Evolutionary conservation across 2,329 filamentous ascomycete genomes (phyloP).

Genomic region (Talaromyces sp.): DNA sequence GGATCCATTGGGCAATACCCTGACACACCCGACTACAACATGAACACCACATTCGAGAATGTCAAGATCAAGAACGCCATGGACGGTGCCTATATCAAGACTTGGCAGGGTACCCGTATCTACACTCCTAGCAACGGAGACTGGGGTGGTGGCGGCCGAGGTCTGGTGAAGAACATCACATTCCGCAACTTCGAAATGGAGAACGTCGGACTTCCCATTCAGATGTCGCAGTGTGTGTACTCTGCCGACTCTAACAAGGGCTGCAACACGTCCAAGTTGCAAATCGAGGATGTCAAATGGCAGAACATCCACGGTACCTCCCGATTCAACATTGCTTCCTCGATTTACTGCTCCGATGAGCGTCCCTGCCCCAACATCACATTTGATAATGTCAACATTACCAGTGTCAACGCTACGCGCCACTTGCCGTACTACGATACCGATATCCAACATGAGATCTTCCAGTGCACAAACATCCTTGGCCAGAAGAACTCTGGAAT

Average conservation of each 20-base stretch:
- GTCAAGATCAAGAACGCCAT: slow-evolving; percentile 21
- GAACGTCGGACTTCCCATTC: slow-evolving; percentile 28
- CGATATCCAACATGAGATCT: slow-evolving; percentile 38
- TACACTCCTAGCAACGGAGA: slow-evolving; percentile 25
- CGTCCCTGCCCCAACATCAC: slow-evolving; percentile 50
- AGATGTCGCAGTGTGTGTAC: slow-evolving; percentile 35
- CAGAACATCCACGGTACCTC: slow-evolving; percentile 55
- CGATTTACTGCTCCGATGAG: slow-evolving; percentile 48
- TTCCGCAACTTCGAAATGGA: slow-evolving; percentile 27
- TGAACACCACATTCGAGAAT: slow-evolving; percentile 44
- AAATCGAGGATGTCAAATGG: slow-evolving; percentile 53
- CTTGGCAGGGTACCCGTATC: slow-evolving; percentile 24
- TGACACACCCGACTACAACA: slow-evolving; percentile 38
- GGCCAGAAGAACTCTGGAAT: slow-evolving; percentile 24
- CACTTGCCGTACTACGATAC: slow-evolving; percentile 32
- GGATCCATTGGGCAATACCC: slow-evolving; percentile 46
- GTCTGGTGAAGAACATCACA: slow-evolving; percentile 25
- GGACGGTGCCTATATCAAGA: slow-evolving; percentile 30
- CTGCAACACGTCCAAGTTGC: slow-evolving; percentile 47
- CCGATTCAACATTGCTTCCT: slow-evolving; percentile 53
- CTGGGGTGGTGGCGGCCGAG: slow-evolving; percentile 26
- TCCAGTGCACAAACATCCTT: slow-evolving; percentile 48
- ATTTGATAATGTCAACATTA: slow-evolving; percentile 53
- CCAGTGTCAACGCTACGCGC: slow-evolving; percentile 39
- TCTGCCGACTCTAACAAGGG: slow-evolving; percentile 17